A percentile compares a stretch with the other conserved stretches of the same genome.
Evolutionary conservation across 2,329 filamentous ascomycete species (phyloP).

Genomic region (Trichoderma atroviride): DNA sequence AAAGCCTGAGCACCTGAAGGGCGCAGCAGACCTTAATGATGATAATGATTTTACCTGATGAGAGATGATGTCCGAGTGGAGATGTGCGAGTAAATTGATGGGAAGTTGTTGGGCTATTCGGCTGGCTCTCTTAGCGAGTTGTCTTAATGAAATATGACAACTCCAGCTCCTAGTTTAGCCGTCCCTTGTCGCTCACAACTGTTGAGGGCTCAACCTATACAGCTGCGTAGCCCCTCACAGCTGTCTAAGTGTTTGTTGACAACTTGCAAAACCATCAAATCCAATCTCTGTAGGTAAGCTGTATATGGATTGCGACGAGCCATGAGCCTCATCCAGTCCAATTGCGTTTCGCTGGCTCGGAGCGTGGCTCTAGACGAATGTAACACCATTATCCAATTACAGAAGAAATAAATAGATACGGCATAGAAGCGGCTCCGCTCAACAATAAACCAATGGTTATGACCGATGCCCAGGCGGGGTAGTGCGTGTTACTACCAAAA

Average conservation of each 20-base stretch:
- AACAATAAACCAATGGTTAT: not conserved
- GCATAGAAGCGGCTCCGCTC: not conserved
- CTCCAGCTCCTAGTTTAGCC: not conserved
- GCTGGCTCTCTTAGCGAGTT: not conserved
- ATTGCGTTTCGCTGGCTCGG: not conserved
- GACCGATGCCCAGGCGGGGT: slow-evolving; percentile 1
- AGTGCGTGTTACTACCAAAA: not conserved
- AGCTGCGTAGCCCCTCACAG: not conserved
- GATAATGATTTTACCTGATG: not conserved
- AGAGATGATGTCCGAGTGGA: not conserved
- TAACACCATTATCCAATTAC: not conserved
- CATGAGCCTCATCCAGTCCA: not conserved
- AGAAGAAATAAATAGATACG: not conserved
- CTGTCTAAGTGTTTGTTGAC: not conserved
- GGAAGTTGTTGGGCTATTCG: not conserved
- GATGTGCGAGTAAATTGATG: not conserved
- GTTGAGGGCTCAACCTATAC: not conserved
- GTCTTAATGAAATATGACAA: not conserved
- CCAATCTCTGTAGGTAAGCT: not conserved
- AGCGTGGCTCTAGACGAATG: not conserved
- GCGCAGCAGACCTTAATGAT: not conserved
- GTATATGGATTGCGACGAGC: not conserved
- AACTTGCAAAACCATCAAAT: not conserved
- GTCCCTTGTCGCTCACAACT: not conserved
- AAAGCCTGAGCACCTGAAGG: not conserved